Evolutionary conservation across 1,284 basidiomycete species (phyloP).

Genomic region (Moesziomyces sp.): DNA sequence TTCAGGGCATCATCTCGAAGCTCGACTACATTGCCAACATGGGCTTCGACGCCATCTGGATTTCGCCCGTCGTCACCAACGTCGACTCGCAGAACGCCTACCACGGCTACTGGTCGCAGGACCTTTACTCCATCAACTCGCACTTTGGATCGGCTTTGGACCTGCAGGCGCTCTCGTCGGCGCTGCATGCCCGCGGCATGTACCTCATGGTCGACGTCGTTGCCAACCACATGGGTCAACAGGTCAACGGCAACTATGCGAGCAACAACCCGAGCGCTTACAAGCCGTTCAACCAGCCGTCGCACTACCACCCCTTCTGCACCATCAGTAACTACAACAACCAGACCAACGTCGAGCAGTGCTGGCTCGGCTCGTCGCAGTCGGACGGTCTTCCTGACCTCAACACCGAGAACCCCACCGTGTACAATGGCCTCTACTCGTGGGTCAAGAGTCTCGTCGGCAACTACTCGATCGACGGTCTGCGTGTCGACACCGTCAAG

Average conservation of each 20-base stretch:
- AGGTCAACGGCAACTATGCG: slow-evolving; percentile 11
- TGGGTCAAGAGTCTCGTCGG: slow-evolving; percentile 76
- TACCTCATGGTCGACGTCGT: slow-evolving; percentile 83
- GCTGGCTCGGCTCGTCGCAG: slow-evolving; percentile 77
- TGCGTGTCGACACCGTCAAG: slow-evolving; percentile 80
- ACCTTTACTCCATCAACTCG: slow-evolving; percentile 75
- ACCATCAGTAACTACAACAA: slow-evolving; percentile 77
- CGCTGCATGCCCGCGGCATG: slow-evolving; percentile 77
- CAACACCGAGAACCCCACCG: slow-evolving; percentile 76
- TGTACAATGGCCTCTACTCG: slow-evolving; percentile 73
- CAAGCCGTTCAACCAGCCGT: slow-evolving; percentile 61
- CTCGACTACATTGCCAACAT: slow-evolving; percentile 81
- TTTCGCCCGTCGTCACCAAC: slow-evolving; percentile 74
- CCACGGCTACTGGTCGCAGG: slow-evolving; percentile 71
- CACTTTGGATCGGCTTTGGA: slow-evolving; percentile 78
- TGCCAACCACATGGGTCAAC: slow-evolving; percentile 75
- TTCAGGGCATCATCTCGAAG: slow-evolving; percentile 78
- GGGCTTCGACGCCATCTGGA: slow-evolving; percentile 79
- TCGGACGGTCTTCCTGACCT: slow-evolving; percentile 78
- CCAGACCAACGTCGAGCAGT: slow-evolving; percentile 75
- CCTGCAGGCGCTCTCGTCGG: slow-evolving; percentile 75
- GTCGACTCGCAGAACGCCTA: slow-evolving; percentile 77
- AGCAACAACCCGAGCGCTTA: slow-evolving; percentile 7
- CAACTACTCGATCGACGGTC: slow-evolving; percentile 76
- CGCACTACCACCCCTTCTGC: slow-evolving; percentile 74